Evolutionary conservation across 2,329 filamentous ascomycete species (phyloP), one percentile per base, ranked within the genome.

Genomic region (Clonostachys rhizophaga): DNA sequence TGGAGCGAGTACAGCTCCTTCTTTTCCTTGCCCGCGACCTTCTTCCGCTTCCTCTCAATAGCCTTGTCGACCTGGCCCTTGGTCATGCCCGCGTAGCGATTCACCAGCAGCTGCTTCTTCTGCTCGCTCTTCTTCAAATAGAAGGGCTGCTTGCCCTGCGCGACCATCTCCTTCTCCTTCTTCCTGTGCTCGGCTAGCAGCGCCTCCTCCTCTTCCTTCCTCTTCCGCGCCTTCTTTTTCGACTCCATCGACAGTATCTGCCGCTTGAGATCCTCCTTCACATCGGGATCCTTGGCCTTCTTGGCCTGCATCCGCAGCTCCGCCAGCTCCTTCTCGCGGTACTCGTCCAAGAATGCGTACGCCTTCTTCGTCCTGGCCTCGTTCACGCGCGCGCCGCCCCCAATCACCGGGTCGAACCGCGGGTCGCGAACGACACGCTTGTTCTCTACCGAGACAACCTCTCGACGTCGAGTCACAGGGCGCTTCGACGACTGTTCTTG

Each of bases 81-180:
- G 68, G 89, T 94, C 86, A 97, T 87, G 50, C 81, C 79, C 57
- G 85, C 79, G 67, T 88, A 96, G 63, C 86, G 83, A 58, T 94
- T 85, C 60, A 88, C 74, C 52, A 96, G 72, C 47, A 91, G 75
- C 66, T 86, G 75, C 75, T 92, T 90, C 84, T 94, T 95, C 74
- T 94, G 81, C 70, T 96, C 92, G 60, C 84, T 83, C 72, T 85
- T 86, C 81, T 99, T 99, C 58, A 97, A 72, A 68, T 89, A 97
- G 70, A 91, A 99, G 0, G 94, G 92, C 63, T 79, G 83, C 81
- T 96, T 96, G 51, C 94, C 94, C 70, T 95, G 81, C 58, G 83
- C 83, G 45, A 97, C 84, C 50, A 88, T 71, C 64, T 91, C 87
- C 70, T 89, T 91, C 75, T 99, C 94, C 64, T 84, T 78, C 69